A percentile compares a stretch with the other conserved stretches of the same genome.
These are phyloP conservation scores for Aureobasidium musti DNA, from an alignment of 2,329 filamentous ascomycete genomes.

Conservation along the genomic window DNA sequence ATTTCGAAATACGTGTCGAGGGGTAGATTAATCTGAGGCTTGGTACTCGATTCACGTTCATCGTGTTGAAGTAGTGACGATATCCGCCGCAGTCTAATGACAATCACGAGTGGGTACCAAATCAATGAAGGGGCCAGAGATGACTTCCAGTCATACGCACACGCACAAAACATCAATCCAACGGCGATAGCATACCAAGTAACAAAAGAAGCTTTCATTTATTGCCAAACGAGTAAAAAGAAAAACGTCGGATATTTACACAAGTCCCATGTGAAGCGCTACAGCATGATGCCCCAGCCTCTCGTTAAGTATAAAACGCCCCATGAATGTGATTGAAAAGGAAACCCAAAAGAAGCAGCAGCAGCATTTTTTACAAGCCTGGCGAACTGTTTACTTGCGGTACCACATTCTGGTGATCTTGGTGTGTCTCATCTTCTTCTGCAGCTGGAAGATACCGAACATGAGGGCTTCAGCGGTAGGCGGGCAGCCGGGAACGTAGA, in stretches of 20 bases:
- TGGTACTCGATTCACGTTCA: no score
- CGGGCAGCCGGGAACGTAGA: conserved; percentile 74
- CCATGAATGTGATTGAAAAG: conserved; percentile 20
- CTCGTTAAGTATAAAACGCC: conserved; percentile 21
- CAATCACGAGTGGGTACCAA: no score
- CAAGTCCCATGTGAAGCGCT: conserved; percentile 18
- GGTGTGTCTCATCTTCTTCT: conserved; percentile 70
- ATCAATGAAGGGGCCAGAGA: no score
- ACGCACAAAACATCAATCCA: not conserved
- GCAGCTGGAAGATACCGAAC: conserved; percentile 70
- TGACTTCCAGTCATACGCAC: no score
- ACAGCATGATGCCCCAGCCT: conserved; percentile 24
- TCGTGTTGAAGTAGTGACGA: no score
- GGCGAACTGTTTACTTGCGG: conserved; percentile 45
- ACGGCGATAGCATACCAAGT: not conserved
- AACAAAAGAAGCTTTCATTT: conserved; percentile 23
- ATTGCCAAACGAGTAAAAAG: conserved; percentile 9
- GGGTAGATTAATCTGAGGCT: no score
- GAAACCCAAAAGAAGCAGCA: not conserved
- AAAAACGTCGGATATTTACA: conserved; percentile 26
- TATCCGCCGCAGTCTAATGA: no score
- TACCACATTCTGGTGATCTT: conserved; percentile 60
- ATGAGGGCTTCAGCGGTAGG: conserved; percentile 56
- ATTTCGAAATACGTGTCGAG: no score
- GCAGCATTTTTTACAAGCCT: not conserved